Base-by-base conservation (phyloP, 2,329 filamentous ascomycete species). In the Trichoderma endophyticum region DNA sequence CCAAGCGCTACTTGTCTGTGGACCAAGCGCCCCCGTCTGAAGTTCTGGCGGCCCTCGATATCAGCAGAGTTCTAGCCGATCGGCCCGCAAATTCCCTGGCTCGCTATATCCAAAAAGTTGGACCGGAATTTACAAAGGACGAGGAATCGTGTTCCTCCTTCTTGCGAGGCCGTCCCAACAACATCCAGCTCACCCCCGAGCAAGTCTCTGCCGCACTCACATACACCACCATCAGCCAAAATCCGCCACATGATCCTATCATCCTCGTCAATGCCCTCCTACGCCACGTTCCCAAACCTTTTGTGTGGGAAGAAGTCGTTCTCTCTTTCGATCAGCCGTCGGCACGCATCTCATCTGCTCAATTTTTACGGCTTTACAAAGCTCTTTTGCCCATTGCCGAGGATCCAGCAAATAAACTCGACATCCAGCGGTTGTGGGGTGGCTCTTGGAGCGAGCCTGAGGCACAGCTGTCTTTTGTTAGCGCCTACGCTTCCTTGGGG, bases 381-480 rank as follows among this genome's bases (percentile, higher is more conserved):
- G 92, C 93, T 5, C 84, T 99, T 32, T 83, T 94, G 18, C 90
- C 91, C 1, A 85, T 96, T 70, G 93, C 94, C 3, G 83, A 84
- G 68, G 85, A 87, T n/a, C 73, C 81, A 3, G 79, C 77, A 28
- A 76, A 75, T 15, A 77, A 77, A 24, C 90, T 98, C 76, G 93
- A 98, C 79, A 92, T 99, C 59, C 94, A 98, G 80, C 88, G 87
- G 51, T 85, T 99, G 26, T 98, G 96, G 95, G 95, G 95, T 72
- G 95, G 95, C 77, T 85, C 89, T 73, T 99, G 97, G 95, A 90
- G 91, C 74, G 89, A 97, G 75, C 89, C 92, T 15, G 91, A 97
- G 74, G 93, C 96, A 0, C 95, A 98, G 75, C 84, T 99, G 43
- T 97, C 95, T n/a, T 98, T 98, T 79, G 89, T 98, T 69, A 92